These are phyloP conservation scores for Neurospora sp. DNA, from an alignment of 495 filamentous ascomycete genomes.

Conservation along the genomic window DNA sequence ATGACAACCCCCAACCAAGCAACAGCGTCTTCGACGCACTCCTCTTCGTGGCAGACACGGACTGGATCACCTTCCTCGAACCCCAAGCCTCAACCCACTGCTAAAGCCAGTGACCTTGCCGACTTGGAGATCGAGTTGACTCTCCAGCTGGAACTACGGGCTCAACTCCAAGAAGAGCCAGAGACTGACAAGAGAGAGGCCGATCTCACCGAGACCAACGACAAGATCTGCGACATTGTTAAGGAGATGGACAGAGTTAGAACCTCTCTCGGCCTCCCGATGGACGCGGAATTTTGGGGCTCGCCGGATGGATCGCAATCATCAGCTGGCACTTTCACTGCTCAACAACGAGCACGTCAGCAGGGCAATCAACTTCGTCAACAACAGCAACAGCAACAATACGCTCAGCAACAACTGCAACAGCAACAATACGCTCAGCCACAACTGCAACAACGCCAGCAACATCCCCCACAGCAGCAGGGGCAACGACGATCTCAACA, in stretches of 20 bases:
- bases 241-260: background rate
- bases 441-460: background rate
- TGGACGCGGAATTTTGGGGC: background rate
- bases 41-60: background rate
- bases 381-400: background rate
- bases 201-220: background rate
- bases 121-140: background rate
- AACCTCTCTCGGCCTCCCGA: background rate
- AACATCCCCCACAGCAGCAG: background rate
- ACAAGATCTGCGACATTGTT: background rate
- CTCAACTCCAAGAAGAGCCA: background rate
- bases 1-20: background rate
- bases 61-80: background rate
- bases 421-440: background rate
- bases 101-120: background rate
- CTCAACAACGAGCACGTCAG: background rate
- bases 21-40: background rate
- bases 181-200: background rate
- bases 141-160: background rate
- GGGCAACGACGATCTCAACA: background rate
- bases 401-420: background rate
- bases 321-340: background rate
- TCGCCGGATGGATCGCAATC: background rate
- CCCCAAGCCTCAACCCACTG: background rate
- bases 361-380: background rate